Conservation (phyloP, 441 rosid genomes). For the Viola pubescens region DNA sequence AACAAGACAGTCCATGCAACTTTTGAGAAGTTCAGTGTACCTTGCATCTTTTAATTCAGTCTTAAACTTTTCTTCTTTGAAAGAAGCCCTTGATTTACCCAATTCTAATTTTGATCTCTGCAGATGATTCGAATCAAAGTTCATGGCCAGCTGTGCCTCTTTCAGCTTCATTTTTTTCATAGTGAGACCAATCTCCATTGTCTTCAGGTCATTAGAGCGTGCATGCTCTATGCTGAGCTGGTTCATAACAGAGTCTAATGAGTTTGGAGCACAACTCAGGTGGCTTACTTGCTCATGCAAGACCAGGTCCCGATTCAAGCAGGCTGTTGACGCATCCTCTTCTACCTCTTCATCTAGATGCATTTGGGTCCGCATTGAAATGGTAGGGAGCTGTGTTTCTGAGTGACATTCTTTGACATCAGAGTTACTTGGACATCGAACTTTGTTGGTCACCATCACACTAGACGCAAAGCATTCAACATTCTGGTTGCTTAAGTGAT, state of each 20-base stretch:
- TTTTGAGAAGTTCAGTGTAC: constrained; percentile 58
- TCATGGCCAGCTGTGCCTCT: constrained; percentile 46
- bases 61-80: constrained; percentile 68
- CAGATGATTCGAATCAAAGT: constrained; percentile 47
- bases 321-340: constrained; percentile 23
- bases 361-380: constrained; percentile 11
- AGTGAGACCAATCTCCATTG: constrained; percentile 49
- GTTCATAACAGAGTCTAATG: constrained; percentile 20
- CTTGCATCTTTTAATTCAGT: constrained; percentile 57
- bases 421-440: constrained; percentile 21
- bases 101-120: constrained; percentile 57
- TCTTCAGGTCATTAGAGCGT: constrained; percentile 73
- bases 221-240: constrained; percentile 45
- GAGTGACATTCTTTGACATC: constrained; percentile 15
- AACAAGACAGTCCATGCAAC: constrained; percentile 67
- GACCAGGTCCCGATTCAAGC: constrained; percentile 33
- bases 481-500: constrained; percentile 20
- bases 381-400: constrained; percentile 16
- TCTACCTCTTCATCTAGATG: constrained; percentile 32
- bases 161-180: constrained; percentile 47
- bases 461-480: constrained; percentile 19
- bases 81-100: constrained; percentile 60
- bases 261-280: constrained; percentile 29
- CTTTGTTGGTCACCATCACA: constrained; percentile 19
- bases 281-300: constrained; percentile 30